phyloP scores from a whole-genome alignment of 2,329 filamentous ascomycete species.

The Rhinocladiella similis region DNA sequence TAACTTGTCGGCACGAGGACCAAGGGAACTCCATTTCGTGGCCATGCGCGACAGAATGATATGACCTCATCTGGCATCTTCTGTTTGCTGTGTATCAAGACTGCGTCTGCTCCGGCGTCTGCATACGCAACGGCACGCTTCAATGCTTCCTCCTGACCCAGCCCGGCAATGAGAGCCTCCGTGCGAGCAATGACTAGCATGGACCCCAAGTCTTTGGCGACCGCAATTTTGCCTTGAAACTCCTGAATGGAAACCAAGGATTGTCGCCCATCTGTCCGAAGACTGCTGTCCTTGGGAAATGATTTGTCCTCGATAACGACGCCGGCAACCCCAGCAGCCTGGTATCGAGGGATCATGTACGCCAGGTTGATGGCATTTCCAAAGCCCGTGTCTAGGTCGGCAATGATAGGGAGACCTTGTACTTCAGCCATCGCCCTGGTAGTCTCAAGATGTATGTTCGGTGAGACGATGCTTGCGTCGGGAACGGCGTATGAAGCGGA shows the following conservation, averaged over 20 bases:
- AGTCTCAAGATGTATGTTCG: slow-evolving; percentile 10
- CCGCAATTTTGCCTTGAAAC: slow-evolving; percentile 19
- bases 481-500: slow-evolving; percentile 18
- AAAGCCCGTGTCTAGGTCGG: slow-evolving; percentile 57
- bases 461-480: slow-evolving; percentile 17
- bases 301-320: slow-evolving; percentile 56
- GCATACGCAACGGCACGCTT: slow-evolving; percentile 6
- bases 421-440: slow-evolving; percentile 9
- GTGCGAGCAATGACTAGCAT: slow-evolving; percentile 17
- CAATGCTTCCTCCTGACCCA: slow-evolving; percentile 13
- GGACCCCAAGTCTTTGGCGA: slow-evolving; percentile 9
- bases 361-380: slow-evolving; percentile 50
- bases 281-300: slow-evolving; percentile 19
- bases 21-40: slow-evolving; percentile 11
- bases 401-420: slow-evolving; percentile 45
- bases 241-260: slow-evolving; percentile 10
- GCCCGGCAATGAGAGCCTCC: slow-evolving; percentile 16
- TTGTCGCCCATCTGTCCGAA: slow-evolving; percentile 5
- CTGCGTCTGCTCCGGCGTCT: slow-evolving; percentile 16
- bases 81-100: slow-evolving; percentile 20
- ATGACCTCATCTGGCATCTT: slow-evolving; percentile 17
- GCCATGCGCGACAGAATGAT: slow-evolving; percentile 16
- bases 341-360: slow-evolving; percentile 51
- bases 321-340: slow-evolving; percentile 53
- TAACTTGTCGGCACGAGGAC: slow-evolving; percentile 19